These are phyloP conservation scores for Monosporascus sp. DNA, from an alignment of 2,329 filamentous ascomycete genomes.

Conservation along the genomic window DNA sequence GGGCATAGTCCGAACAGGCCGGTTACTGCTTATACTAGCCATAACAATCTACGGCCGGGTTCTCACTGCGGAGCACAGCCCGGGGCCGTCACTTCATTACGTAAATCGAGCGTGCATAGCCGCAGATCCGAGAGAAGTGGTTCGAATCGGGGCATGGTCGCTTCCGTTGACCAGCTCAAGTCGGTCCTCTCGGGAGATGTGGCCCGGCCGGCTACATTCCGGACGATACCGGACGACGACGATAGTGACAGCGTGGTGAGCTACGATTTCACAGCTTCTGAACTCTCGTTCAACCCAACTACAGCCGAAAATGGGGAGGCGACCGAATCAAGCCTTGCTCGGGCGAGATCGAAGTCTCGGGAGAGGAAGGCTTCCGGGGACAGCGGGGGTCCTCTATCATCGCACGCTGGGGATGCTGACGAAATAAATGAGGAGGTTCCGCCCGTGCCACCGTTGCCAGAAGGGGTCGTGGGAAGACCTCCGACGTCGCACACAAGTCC, in stretches of 20 bases:
- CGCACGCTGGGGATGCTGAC: constrained; percentile 25
- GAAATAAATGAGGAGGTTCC: constrained; percentile 38
- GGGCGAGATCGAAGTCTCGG: constrained; percentile 23
- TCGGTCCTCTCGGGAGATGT: constrained; percentile 53
- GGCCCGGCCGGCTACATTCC: constrained; percentile 33
- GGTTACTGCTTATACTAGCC: constrained; percentile 44
- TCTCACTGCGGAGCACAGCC: constrained; percentile 33
- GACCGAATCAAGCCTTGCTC: constrained; percentile 16
- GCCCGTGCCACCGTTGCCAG: constrained; percentile 52
- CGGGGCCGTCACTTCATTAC: constrained; percentile 37
- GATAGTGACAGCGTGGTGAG: constrained; percentile 66
- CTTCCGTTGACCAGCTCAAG: constrained; percentile 61
- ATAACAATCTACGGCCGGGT: constrained; percentile 45
- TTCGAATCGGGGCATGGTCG: constrained; percentile 46
- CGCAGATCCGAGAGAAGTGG: constrained; percentile 39
- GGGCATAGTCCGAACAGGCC: constrained; percentile 34
- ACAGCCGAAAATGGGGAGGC: constrained; percentile 25
- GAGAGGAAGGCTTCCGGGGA: constrained; percentile 24
- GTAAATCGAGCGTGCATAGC: constrained; percentile 52
- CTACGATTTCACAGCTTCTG: constrained; percentile 63
- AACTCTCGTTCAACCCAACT: constrained; percentile 55
- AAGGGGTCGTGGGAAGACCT: constrained; percentile 19
- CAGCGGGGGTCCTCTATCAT: constrained; percentile 21
- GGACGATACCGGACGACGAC: constrained; percentile 35
- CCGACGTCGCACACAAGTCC: constrained; percentile 13